A percentile compares a stretch with the other conserved stretches of the same genome.
Evolutionary conservation across 1,284 basidiomycete genomes (phyloP).

Genomic region (Macrocybe sp.): DNA sequence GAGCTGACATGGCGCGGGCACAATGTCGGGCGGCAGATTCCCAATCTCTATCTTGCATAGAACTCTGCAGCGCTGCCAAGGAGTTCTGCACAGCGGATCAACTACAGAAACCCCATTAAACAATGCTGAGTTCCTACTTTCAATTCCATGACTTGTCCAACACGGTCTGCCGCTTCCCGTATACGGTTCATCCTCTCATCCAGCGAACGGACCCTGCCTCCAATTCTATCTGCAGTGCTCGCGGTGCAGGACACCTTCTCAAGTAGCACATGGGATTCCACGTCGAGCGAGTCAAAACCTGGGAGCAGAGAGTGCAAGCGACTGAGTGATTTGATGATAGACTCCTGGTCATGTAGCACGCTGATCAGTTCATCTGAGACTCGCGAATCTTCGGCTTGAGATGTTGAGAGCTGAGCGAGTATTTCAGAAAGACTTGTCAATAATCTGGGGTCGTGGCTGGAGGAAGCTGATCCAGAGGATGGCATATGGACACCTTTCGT

Average conservation of each 20-base stretch:
- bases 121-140: conserved; percentile 51
- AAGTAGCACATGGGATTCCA: conserved; percentile 57
- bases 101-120: conserved; percentile 2
- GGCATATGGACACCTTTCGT: background rate
- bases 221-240: conserved; percentile 84
- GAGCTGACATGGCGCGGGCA: conserved; percentile 83
- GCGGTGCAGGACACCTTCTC: conserved; percentile 65
- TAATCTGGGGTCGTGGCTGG: conserved; percentile 37
- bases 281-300: conserved; percentile 56
- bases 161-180: conserved; percentile 79
- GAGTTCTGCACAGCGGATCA: conserved; percentile 54
- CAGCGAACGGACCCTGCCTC: conserved; percentile 80
- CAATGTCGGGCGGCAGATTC: conserved; percentile 91
- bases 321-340: conserved; percentile 60
- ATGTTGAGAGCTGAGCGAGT: conserved; percentile 62
- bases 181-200: conserved; percentile 91
- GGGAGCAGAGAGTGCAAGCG: conserved; percentile 63
- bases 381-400: conserved; percentile 75
- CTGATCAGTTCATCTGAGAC: conserved; percentile 75
- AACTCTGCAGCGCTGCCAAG: conserved; percentile 65
- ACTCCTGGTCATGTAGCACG: conserved; percentile 65
- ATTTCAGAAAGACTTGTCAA: conserved; percentile 66
- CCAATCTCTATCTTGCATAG: conserved; percentile 90
- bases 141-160: conserved; percentile 84
- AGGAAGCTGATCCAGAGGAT: background rate